Percentiles rank a stretch among this genome's conserved stretches.
phyloP scores from a whole-genome alignment of 306 rosid species.

The Pyrus betulifolia region DNA sequence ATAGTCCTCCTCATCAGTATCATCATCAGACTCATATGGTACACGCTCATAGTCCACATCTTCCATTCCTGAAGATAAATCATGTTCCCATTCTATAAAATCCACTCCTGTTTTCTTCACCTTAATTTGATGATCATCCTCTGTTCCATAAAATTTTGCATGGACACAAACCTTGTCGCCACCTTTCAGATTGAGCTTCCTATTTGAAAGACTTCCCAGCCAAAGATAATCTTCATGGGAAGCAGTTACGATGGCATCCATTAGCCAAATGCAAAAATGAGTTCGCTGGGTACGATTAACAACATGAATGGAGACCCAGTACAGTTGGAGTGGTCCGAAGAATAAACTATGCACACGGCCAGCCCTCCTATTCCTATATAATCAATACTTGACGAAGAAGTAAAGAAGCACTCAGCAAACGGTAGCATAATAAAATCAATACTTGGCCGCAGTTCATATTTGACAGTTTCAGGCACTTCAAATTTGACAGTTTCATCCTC shows the following conservation, averaged over 20 bases:
- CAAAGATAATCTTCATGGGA: neutral
- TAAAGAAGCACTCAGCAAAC: too few species aligned
- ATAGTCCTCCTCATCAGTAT: too few species aligned
- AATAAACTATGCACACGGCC: neutral
- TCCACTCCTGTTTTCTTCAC: neutral
- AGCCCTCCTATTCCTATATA: neutral
- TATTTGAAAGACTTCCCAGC: neutral
- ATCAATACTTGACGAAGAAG: too few species aligned
- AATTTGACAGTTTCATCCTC: neutral
- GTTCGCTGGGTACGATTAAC: neutral
- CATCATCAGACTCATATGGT: too few species aligned
- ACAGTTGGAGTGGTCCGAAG: neutral
- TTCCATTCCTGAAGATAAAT: too few species aligned
- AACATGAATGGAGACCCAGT: neutral
- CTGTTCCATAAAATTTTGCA: neutral
- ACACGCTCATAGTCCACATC: too few species aligned
- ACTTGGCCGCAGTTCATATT: neutral
- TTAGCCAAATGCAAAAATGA: neutral
- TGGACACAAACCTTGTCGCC: neutral
- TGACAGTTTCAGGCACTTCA: neutral
- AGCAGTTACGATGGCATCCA: neutral
- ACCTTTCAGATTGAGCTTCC: neutral
- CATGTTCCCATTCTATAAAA: too few species aligned
- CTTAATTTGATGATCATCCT: neutral
- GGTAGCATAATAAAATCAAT: too few species aligned